Conservation (phyloP, 306 rosid genomes). For the Boehmeria nivea region DNA sequence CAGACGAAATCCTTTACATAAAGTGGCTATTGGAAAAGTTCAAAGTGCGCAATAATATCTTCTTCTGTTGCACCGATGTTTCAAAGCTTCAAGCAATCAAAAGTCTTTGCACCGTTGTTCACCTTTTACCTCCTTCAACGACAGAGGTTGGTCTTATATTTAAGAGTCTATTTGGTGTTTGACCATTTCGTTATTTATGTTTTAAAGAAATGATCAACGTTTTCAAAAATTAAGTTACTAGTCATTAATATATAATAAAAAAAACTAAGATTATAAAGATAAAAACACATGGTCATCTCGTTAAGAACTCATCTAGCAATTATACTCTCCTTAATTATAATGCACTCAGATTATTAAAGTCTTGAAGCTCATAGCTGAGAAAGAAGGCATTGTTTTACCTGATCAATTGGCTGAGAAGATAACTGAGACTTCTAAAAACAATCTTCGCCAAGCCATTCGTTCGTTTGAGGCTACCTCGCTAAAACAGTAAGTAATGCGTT, state of each 20-base stretch:
- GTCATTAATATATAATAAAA: too few relatives aligned
- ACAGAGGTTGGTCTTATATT: slow-evolving; percentile 52
- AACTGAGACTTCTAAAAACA: slow-evolving; percentile 49
- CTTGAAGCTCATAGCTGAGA: slow-evolving; percentile 42
- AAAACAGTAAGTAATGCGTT: slow-evolving; percentile 28
- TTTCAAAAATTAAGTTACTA: too few relatives aligned
- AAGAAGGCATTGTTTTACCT: slow-evolving; percentile 51
- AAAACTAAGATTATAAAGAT: too few relatives aligned
- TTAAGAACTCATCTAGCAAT: too few relatives aligned
- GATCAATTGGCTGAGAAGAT: slow-evolving; percentile 35
- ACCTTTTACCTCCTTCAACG: slow-evolving; percentile 59
- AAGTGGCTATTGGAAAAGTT: slow-evolving; percentile 75
- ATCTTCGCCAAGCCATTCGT: slow-evolving; percentile 74
- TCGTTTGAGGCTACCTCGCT: slow-evolving; percentile 74
- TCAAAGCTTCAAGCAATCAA: slow-evolving; percentile 62
- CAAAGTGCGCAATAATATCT: slow-evolving; percentile 57
- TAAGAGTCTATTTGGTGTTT: too few relatives aligned
- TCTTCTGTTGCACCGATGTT: slow-evolving; percentile 80
- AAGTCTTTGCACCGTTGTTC: slow-evolving; percentile 50
- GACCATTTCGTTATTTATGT: too few relatives aligned
- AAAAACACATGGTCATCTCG: too few relatives aligned
- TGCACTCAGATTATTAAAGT: slow-evolving; percentile 50
- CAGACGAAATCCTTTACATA: slow-evolving; percentile 54
- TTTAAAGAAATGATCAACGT: too few relatives aligned
- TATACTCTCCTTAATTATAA: too few relatives aligned